Percentiles rank a stretch among this genome's conserved stretches.
phyloP scores from a whole-genome alignment of 1,284 basidiomycete species.

The Rhodotorula sp. region DNA sequence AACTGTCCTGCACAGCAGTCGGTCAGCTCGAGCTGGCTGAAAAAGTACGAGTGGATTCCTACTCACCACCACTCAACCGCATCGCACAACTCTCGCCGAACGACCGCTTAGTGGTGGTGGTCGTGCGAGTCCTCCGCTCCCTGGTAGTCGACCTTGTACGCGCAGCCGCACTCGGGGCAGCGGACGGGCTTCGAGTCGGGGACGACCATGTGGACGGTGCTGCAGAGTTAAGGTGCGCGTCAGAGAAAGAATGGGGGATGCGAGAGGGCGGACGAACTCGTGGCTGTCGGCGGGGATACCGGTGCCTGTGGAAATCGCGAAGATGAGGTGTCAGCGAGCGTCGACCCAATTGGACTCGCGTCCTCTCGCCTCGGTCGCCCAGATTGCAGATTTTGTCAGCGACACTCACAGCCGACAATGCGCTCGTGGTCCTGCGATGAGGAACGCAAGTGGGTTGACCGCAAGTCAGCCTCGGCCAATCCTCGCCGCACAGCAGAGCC shows the following conservation, averaged over 20 bases:
- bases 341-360: background rate
- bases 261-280: background rate
- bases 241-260: background rate
- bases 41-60: too few relatives aligned
- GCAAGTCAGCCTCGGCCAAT: background rate
- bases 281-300: too few relatives aligned
- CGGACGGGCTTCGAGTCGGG: constrained; percentile 61
- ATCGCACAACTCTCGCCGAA: too few relatives aligned
- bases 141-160: constrained; percentile 46
- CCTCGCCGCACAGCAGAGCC: too few relatives aligned
- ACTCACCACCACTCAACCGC: too few relatives aligned
- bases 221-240: constrained; percentile 16
- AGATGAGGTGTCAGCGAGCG: background rate
- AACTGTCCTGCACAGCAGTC: too few relatives aligned
- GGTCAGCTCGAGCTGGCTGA: too few relatives aligned
- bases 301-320: too few relatives aligned
- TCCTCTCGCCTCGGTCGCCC: background rate
- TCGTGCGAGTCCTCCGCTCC: constrained; percentile 38
- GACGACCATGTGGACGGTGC: constrained; percentile 57
- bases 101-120: constrained; percentile 40
- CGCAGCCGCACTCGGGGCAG: constrained; percentile 78
- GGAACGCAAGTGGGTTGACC: rapidly evolving
- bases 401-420: constrained; percentile 73
- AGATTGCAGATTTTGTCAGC: background rate
- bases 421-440: constrained; percentile 68